Base-by-base conservation (phyloP, 805 yeast species). In the Kuraishia piskuri region DNA sequence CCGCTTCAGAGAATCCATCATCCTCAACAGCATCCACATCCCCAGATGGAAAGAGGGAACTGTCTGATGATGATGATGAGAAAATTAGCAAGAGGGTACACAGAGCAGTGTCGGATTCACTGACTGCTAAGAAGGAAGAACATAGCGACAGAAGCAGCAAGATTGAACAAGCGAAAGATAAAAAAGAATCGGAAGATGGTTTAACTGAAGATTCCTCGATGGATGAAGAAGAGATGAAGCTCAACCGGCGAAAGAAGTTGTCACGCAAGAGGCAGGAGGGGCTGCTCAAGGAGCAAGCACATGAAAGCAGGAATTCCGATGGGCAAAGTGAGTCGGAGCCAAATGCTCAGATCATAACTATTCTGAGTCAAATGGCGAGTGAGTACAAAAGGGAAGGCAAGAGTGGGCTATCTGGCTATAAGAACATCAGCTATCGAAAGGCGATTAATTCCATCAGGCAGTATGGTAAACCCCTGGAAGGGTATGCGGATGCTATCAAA, bases 361-460 rank as follows among this genome's bases (percentile, higher is more conserved):
- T 61, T 3, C 66, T 76, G 31, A 57, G 62, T 10, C 62, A 65
- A 46, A 56, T 74, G 59, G 61, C 67, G 23, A 52, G 59, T 7
- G 59, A 68, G 17, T 70, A 74, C 40, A 57, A 62, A 48, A 54
- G 61, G 3, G 57, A 58, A 37, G 73, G 75, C 2, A 74, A 74
- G 22, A 37, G 46, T 23, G 56, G 56, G n/a, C 14, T 54, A 2
- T 44, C 48, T 9, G 62, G 61, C 23, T 77, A 67, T 59, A 66
- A 72, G 49, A 70, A 67, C 3, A 63, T 63, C 44, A 72, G 76
- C 12, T 81, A 80, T 55, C 63, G 70, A 22, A 67, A 66, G 20
- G 84, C 84, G 0, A 67, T 77, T 24, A 63, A 66, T 2, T 61
- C 75, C 0, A 60, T 74, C 22, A 63, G 66, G 45, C 60, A 64